These are phyloP conservation scores for Starmerella kuoi DNA, from an alignment of 805 yeast genomes.

Conservation along the genomic window DNA sequence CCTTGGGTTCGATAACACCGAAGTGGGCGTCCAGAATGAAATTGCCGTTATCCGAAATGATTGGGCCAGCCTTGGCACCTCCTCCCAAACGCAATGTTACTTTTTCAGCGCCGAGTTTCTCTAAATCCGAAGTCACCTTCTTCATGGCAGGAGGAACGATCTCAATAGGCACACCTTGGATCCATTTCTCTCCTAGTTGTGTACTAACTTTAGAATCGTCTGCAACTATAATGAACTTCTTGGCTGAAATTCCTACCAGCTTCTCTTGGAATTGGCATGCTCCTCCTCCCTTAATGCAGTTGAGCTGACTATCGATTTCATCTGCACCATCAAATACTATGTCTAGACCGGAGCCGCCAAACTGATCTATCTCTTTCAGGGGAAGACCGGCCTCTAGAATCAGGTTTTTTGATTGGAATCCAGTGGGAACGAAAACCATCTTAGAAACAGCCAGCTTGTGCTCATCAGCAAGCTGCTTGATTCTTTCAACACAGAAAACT, in stretches of 20 bases:
- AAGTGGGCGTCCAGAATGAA: conserved; percentile 88
- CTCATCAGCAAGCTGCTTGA: conserved; percentile 48
- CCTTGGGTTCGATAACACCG: conserved; percentile 46
- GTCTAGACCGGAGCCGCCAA: conserved; percentile 51
- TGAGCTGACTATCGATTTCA: conserved; percentile 71
- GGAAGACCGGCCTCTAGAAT: conserved; percentile 69
- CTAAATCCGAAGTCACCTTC: conserved; percentile 56
- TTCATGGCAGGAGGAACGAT: conserved; percentile 81
- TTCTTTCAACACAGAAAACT: conserved; percentile 89
- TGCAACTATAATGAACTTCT: conserved; percentile 74
- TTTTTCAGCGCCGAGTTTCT: conserved; percentile 47
- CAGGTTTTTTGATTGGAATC: conserved; percentile 84
- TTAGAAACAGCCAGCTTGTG: conserved; percentile 33
- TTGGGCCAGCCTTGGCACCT: conserved; percentile 90
- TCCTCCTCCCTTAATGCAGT: conserved; percentile 96
- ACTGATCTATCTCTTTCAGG: conserved; percentile 74
- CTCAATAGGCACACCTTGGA: conserved; percentile 87
- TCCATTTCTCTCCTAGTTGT: conserved; percentile 69
- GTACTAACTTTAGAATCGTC: conserved; percentile 77
- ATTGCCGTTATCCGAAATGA: conserved; percentile 90
- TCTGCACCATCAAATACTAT: conserved; percentile 98
- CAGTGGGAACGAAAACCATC: conserved; percentile 84
- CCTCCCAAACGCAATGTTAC: conserved; percentile 74
- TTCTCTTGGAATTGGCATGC: conserved; percentile 96
- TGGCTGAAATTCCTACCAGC: conserved; percentile 71